Conservation (phyloP, 305 asterid genomes). For the Striga hermonthica region DNA sequence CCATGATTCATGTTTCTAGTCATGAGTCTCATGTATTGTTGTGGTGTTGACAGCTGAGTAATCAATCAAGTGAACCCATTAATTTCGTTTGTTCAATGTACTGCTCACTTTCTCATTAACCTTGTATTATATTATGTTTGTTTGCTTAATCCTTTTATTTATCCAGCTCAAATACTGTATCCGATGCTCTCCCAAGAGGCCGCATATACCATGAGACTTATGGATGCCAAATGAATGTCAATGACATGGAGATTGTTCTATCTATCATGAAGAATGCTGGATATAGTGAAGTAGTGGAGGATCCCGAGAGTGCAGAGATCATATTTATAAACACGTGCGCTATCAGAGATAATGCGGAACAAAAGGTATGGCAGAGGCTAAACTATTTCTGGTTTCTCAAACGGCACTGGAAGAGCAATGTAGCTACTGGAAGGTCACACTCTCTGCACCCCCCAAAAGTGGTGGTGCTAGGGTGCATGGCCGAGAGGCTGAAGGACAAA, state of each 20-base stretch:
- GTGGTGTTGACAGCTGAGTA: neutral
- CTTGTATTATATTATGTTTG: conserved; percentile 13
- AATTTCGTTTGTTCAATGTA: neutral
- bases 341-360: conserved; percentile 95
- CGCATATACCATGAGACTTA: conserved; percentile 95
- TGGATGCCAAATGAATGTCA: conserved; percentile 98
- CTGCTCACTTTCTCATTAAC: neutral
- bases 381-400: conserved; percentile 95
- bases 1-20: neutral
- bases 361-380: conserved; percentile 94
- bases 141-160: conserved; percentile 22
- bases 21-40: conserved; percentile 3
- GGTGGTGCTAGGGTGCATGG: conserved; percentile 95
- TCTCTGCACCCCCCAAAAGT: conserved; percentile 89
- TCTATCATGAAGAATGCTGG: conserved; percentile 94
- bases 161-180: conserved; percentile 41
- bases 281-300: conserved; percentile 63
- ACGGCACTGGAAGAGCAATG: conserved; percentile 91
- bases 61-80: conserved; percentile 1
- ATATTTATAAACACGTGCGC: conserved; percentile 94
- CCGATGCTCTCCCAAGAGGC: conserved; percentile 66
- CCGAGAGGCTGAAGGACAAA: conserved; percentile 94
- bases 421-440: conserved; percentile 78
- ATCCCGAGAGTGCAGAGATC: conserved; percentile 92
- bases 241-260: conserved; percentile 95